Evolutionary conservation across 768 basidiomycete species (phyloP).

Genomic region (Ephemerocybe angulata): DNA sequence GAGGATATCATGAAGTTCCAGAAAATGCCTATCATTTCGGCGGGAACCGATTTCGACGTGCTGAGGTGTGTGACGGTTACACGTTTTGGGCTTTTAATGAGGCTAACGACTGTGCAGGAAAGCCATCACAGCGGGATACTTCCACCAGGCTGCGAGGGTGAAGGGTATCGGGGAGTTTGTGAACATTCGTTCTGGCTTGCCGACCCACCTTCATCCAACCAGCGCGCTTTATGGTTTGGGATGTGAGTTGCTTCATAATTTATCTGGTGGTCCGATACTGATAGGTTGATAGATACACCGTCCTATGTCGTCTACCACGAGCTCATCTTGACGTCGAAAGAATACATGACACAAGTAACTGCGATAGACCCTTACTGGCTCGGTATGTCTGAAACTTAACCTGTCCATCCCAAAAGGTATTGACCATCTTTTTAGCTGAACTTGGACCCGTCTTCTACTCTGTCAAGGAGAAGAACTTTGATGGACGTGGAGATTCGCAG

Average conservation of each 20-base stretch:
- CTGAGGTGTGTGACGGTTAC: constrained; percentile 44
- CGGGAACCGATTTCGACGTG: constrained; percentile 93
- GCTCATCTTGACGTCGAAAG: constrained; percentile 89
- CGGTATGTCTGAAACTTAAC: constrained; percentile 38
- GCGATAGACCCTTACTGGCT: constrained; percentile 97
- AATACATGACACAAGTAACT: constrained; percentile 99
- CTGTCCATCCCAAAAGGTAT: neutral
- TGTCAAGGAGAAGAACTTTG: constrained; percentile 96
- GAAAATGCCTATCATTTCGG: constrained; percentile 90
- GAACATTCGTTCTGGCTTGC: constrained; percentile 91
- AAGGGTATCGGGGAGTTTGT: constrained; percentile 99
- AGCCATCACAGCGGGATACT: constrained; percentile 96
- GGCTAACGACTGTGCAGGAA: constrained; percentile 50
- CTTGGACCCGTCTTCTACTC: constrained; percentile 96
- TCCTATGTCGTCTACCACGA: constrained; percentile 98
- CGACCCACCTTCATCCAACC: constrained; percentile 95
- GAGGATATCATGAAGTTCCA: constrained; percentile 99
- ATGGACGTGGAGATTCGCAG: constrained; percentile 74
- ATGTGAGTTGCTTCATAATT: constrained; percentile 51
- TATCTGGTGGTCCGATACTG: neutral
- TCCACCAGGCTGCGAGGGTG: constrained; percentile 96
- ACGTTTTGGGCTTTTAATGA: neutral
- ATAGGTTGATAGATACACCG: constrained; percentile 67
- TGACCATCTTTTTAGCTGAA: constrained; percentile 55
- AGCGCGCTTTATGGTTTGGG: constrained; percentile 95